Evolutionary conservation across 768 basidiomycete genomes (phyloP), one percentile per base, ranked within the genome.

Genomic region (Termitomyces sp.): DNA sequence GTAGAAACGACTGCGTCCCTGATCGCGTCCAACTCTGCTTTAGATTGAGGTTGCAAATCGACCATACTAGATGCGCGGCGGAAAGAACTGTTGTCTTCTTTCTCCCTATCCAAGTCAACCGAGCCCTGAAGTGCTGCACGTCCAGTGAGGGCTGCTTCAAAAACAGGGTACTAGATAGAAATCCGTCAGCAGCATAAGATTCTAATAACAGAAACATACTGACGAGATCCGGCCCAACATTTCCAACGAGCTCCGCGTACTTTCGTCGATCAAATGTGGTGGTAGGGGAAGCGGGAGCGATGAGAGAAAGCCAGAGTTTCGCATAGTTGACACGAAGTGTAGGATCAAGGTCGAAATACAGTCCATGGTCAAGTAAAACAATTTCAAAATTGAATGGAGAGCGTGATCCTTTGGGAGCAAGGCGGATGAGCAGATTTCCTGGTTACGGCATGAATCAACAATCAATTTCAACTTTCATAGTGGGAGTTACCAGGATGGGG

Each of bases 371-470:
- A 60, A 99, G 77, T 1, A 98, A 80, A 27, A 93, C 95, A 53
- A 98, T 90, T 68, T 99, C 97, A 65, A 98, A 98, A 69, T 98
- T 98, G 74, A 91, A 91, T 0, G 93, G 91, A 9, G 92, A 93
- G 58, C 76, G 81, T 1, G 92, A 89, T 3, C 61, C 63, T 16
- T 67, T 63, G 7, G 81, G 80, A 6, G 88, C 83, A 1, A 89
- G 86, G 57, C 97, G 85, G 48, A 99, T 97, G 31, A 98, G 78
- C 27, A 99, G 77, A 70, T 98, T 98, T 5, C 95, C 95, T 82
- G 66, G 47, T 42, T 53, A 50, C 18, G 15, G 20, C 41, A 41
- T 20, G 11, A 39, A 48, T 49, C 30, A 58, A 37, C 16, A 18
- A 50, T 27, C 53, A 33, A 50, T 22, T 18, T 42, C 1, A 5